Evolutionary conservation across 768 basidiomycete genomes (phyloP), one percentile per base, ranked within the genome.

Genomic region (Boletales sp.): DNA sequence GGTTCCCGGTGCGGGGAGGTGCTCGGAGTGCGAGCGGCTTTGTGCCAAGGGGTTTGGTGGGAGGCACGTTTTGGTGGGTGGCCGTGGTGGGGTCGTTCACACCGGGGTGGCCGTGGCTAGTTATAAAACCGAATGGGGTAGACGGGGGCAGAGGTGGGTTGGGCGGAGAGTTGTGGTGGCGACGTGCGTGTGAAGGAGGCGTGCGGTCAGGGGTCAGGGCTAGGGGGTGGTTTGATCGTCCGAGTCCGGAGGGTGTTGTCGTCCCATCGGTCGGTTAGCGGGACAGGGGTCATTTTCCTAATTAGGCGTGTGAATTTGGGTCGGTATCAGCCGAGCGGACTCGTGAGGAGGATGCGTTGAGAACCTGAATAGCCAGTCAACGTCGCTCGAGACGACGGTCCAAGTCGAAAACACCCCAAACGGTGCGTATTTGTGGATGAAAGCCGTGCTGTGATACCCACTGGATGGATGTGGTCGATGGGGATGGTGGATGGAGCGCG

Each of bases 171-270:
- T 25, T n/a, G 54, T 79, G 9, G 54, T 50, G 1, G 39, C 52
- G 4, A n/a, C n/a, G n/a, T n/a, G n/a, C 49, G 66, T 10, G 51
- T 74, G 8, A 40, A 60, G 8, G 53, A 58, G 36, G 61, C 49
- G n/a, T 40, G 41, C 12, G 49, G 31, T 12, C 51, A 56, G 14
- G 48, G 52, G 5, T 82, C n/a, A n/a, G n/a, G n/a, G n/a, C n/a
- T n/a, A n/a, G n/a, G 83, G 80, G 67, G 57, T 15, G 80, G 81
- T 2, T 56, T 86, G 5, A 61, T 87, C 9, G 72, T 81, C 0
- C n/a, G n/a, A n/a, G n/a, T n/a, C n/a, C n/a, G 87, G 87, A 1
- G 87, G 88, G 0, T 89, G 88, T 59, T 89, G 88, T 61, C 77
- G 80, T 55, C 75, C 80, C 43, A 82, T 87, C 34, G 33, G 46